phyloP scores from a whole-genome alignment of 371 early-diverging fungal genomes.

The Mucor racemosus region DNA sequence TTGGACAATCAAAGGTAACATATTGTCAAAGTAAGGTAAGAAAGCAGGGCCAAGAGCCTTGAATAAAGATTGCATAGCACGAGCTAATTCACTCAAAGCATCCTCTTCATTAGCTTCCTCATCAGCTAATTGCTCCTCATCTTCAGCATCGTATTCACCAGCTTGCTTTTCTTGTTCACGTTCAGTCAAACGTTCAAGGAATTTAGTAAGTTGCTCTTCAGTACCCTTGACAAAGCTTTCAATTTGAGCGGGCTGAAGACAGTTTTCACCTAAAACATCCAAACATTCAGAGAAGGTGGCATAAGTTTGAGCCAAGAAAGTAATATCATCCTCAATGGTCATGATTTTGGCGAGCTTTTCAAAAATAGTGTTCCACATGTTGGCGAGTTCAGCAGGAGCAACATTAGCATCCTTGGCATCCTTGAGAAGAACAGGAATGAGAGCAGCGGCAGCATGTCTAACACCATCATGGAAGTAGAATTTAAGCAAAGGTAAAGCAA shows the following conservation, averaged over 20 bases:
- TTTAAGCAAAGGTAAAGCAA: conserved; percentile 87
- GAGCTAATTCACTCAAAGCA: conserved; percentile 77
- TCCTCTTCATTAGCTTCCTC: conserved; percentile 86
- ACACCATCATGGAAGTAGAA: conserved; percentile 98
- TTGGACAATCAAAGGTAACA: conserved; percentile 71
- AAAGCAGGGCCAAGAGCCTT: conserved; percentile 73
- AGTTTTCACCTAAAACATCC: conserved; percentile 69
- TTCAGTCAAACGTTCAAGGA: conserved; percentile 68
- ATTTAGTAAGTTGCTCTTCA: conserved; percentile 71
- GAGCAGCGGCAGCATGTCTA: conserved; percentile 83
- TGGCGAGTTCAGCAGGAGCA: conserved; percentile 45
- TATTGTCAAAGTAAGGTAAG: conserved; percentile 78
- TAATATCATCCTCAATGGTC: conserved; percentile 76
- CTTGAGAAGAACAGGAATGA: conserved; percentile 81
- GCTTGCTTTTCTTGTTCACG: conserved; percentile 75
- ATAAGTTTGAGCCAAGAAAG: conserved; percentile 79
- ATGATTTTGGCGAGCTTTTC: conserved; percentile 74
- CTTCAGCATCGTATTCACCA: conserved; percentile 88
- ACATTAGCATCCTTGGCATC: conserved; percentile 62
- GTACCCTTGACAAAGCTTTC: conserved; percentile 70
- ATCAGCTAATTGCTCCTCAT: conserved; percentile 80
- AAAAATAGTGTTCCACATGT: conserved; percentile 71
- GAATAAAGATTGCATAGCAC: conserved; percentile 76
- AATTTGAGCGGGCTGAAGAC: conserved; percentile 67
- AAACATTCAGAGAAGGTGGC: conserved; percentile 76